These are phyloP conservation scores for Metarhizium brunneum DNA, from an alignment of 2,329 filamentous ascomycete genomes.

Conservation along the genomic window DNA sequence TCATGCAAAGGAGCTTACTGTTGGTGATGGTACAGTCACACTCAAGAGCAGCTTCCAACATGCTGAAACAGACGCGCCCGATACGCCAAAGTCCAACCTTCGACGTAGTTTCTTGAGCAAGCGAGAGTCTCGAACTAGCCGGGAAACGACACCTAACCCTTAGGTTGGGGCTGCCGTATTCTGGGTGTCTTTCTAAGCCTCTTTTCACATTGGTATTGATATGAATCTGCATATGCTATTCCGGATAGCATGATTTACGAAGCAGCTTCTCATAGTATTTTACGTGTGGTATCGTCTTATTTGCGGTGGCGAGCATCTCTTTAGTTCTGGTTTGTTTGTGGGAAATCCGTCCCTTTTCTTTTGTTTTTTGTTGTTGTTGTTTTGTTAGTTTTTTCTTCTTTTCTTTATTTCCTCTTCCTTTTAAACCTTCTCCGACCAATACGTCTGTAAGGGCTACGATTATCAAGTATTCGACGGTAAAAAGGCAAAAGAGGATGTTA, in stretches of 20 bases:
- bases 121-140: slow-evolving; percentile 32
- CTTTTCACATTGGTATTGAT: background rate
- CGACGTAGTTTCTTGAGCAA: slow-evolving; percentile 49
- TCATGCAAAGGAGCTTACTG: slow-evolving; percentile 62
- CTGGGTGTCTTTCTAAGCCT: slow-evolving; percentile 5
- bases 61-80: slow-evolving; percentile 34
- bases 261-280: slow-evolving; percentile 2
- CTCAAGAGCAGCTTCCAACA: slow-evolving; percentile 64
- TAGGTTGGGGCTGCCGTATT: slow-evolving; percentile 13
- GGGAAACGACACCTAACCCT: slow-evolving; percentile 34
- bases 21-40: slow-evolving; percentile 63
- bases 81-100: slow-evolving; percentile 37
- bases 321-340: background rate
- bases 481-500: background rate
- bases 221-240: background rate
- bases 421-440: background rate
- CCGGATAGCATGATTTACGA: background rate
- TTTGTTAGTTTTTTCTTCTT: background rate
- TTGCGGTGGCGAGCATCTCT: background rate
- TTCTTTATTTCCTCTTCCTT: background rate
- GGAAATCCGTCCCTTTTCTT: background rate
- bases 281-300: background rate
- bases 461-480: background rate
- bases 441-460: background rate
- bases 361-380: background rate